Evolutionary conservation across 306 rosid genomes (phyloP).

Genomic region (Geum urbanum): DNA sequence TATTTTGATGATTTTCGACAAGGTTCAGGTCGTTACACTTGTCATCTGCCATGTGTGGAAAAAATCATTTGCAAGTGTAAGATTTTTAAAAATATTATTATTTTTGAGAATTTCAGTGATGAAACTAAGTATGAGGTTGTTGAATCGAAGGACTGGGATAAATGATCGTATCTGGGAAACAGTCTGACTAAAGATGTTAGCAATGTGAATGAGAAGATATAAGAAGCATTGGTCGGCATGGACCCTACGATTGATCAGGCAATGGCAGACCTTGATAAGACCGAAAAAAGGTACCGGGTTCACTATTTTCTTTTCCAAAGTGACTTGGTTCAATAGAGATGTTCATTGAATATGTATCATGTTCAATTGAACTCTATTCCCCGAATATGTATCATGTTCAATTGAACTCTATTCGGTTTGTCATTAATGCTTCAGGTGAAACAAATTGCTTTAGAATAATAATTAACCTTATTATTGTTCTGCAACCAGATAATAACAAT

Average conservation of each 20-base stretch:
- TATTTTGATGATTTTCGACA: too few species aligned
- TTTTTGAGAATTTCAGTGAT: not conserved
- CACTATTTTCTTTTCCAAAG: not conserved
- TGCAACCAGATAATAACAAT: too few species aligned
- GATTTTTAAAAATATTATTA: not conserved
- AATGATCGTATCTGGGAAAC: slow-evolving; percentile 73
- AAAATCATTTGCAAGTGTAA: not conserved
- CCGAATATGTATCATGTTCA: too few species aligned
- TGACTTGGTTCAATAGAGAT: slow-evolving; percentile 6
- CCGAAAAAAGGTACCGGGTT: slow-evolving; percentile 74
- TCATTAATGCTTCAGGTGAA: too few species aligned
- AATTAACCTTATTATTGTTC: too few species aligned
- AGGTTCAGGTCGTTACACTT: too few species aligned
- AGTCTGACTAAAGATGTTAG: slow-evolving; percentile 79
- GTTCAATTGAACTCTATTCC: too few species aligned
- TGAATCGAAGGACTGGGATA: slow-evolving; percentile 88
- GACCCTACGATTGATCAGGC: slow-evolving; percentile 95
- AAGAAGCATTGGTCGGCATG: slow-evolving; percentile 86
- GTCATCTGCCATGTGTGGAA: too few species aligned
- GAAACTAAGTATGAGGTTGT: slow-evolving; percentile 78
- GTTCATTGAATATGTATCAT: not conserved
- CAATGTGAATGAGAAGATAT: slow-evolving; percentile 79
- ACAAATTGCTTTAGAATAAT: too few species aligned
- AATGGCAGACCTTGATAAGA: slow-evolving; percentile 84
- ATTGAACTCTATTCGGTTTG: too few species aligned